phyloP scores from a whole-genome alignment of 2,329 filamentous ascomycete species.

The Thyridium curvatum region DNA sequence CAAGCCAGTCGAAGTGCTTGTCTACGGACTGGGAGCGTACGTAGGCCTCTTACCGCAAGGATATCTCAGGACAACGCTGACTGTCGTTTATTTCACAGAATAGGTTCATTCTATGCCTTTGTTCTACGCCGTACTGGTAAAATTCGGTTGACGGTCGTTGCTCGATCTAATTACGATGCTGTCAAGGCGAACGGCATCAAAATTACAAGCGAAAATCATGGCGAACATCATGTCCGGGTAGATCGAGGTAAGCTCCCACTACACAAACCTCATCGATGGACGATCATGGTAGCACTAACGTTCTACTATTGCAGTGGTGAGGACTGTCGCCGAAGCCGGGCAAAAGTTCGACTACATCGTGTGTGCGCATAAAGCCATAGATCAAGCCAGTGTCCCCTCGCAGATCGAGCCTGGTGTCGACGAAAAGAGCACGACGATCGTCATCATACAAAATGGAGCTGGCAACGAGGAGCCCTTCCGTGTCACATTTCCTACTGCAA shows the following conservation, averaged over 20 bases:
- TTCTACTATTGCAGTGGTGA: slow-evolving; percentile 28
- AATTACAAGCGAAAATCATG: slow-evolving; percentile 48
- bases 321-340: slow-evolving; percentile 36
- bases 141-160: slow-evolving; percentile 51
- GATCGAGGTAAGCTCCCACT: slow-evolving; percentile 25
- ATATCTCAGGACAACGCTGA: neutral
- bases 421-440: slow-evolving; percentile 39
- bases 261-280: neutral
- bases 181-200: slow-evolving; percentile 46
- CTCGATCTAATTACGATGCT: slow-evolving; percentile 52
- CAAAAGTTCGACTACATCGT: slow-evolving; percentile 48
- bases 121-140: slow-evolving; percentile 35
- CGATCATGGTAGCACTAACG: neutral
- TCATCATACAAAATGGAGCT: slow-evolving; percentile 57
- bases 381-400: slow-evolving; percentile 28
- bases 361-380: slow-evolving; percentile 48
- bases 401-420: slow-evolving; percentile 27
- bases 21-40: slow-evolving; percentile 49
- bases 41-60: slow-evolving; percentile 17
- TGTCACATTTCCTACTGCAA: slow-evolving; percentile 38
- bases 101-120: slow-evolving; percentile 53
- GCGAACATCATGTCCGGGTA: slow-evolving; percentile 43
- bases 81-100: slow-evolving; percentile 23
- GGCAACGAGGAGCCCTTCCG: slow-evolving; percentile 51
- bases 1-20: slow-evolving; percentile 28